Evolutionary conservation across 805 yeast genomes (phyloP).

Genomic region (Jamesozyma jinghongensis): DNA sequence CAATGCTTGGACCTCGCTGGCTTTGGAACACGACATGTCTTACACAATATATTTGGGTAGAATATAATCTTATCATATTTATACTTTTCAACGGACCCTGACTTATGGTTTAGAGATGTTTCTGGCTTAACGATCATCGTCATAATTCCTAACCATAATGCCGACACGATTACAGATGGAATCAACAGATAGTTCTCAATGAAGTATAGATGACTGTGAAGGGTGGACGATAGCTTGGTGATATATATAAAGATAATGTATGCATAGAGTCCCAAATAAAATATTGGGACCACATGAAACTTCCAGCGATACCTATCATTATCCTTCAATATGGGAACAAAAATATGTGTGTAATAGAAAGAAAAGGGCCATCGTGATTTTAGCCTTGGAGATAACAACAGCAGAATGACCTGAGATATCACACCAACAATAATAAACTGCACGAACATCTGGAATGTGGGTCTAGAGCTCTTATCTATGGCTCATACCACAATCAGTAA

Average conservation of each 20-base stretch:
- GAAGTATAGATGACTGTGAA: constrained; percentile 6
- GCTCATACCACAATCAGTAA: no score
- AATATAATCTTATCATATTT: constrained; percentile 46
- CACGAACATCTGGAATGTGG: neutral
- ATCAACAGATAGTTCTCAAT: constrained; percentile 17
- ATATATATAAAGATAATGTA: constrained; percentile 15
- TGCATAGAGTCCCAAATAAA: constrained; percentile 20
- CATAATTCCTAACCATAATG: constrained; percentile 15
- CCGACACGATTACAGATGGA: constrained; percentile 15
- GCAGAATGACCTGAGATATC: constrained; percentile 11
- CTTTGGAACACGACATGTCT: constrained; percentile 53
- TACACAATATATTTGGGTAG: constrained; percentile 40
- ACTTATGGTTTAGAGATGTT: constrained; percentile 4
- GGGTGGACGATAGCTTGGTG: constrained; percentile 9
- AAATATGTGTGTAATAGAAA: constrained; percentile 20
- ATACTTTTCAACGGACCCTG: constrained; percentile 14
- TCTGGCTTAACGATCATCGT: constrained; percentile 18
- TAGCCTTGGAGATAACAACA: constrained; percentile 22
- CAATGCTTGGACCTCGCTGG: constrained; percentile 75
- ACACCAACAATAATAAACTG: neutral
- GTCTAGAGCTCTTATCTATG: neutral
- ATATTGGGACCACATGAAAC: constrained; percentile 22
- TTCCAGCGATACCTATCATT: constrained; percentile 19
- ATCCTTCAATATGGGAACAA: constrained; percentile 21
- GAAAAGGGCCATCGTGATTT: constrained; percentile 15